These are phyloP conservation scores for Didymella arachidicola DNA, from an alignment of 2,329 filamentous ascomycete genomes.

Conservation along the genomic window DNA sequence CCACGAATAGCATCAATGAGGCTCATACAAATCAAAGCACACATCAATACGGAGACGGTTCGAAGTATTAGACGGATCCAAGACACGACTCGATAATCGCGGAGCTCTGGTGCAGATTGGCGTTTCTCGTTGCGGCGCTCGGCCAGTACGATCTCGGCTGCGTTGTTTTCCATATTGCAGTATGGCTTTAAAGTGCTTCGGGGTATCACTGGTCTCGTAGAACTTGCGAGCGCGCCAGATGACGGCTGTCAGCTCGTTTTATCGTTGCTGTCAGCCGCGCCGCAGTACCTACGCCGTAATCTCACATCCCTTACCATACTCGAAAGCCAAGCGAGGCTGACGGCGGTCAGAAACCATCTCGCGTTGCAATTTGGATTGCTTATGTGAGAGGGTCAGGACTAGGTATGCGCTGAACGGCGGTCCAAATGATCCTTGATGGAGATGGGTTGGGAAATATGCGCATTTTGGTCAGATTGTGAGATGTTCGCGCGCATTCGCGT, in stretches of 20 bases:
- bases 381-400: constrained; percentile 6
- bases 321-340: constrained; percentile 18
- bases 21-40: constrained; percentile 20
- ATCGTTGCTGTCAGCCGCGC: constrained; percentile 15
- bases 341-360: neutral
- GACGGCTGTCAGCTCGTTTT: constrained; percentile 3
- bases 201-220: too few relatives aligned
- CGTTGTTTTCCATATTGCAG: constrained; percentile 21
- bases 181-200: too few relatives aligned
- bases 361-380: neutral
- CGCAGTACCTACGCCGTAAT: constrained; percentile 10
- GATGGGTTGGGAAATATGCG: neutral
- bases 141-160: constrained; percentile 17
- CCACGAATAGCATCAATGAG: constrained; percentile 20
- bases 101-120: constrained; percentile 17
- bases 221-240: neutral
- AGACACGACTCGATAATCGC: constrained; percentile 23
- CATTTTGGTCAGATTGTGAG: too few relatives aligned
- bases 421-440: neutral
- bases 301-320: constrained; percentile 4
- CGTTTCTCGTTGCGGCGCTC: constrained; percentile 20
- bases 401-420: neutral
- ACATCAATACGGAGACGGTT: constrained; percentile 20
- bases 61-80: constrained; percentile 26
- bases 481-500: too few relatives aligned